Conservation (phyloP, 139 green algal genomes). For the Volvox reticuliferus region DNA sequence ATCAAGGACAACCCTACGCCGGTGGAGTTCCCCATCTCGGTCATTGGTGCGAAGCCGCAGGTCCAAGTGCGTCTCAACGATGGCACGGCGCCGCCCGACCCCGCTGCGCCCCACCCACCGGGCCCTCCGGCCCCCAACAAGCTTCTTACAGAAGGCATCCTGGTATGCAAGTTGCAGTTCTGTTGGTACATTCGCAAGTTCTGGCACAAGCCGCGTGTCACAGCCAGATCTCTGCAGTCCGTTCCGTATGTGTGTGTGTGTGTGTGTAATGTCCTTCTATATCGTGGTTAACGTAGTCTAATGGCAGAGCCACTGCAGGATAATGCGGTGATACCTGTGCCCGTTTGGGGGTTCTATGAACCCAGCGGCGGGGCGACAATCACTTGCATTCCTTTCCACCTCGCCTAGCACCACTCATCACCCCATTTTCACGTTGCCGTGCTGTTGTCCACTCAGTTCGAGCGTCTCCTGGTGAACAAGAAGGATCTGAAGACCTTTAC, state of each 20-base stretch:
- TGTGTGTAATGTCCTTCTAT: no score
- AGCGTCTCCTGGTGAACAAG: slow-evolving; percentile 77
- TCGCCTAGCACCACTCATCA: neutral
- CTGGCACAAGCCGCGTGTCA: no score
- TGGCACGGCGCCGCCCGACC: slow-evolving; percentile 38
- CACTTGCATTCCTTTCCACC: neutral
- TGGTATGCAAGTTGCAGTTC: slow-evolving; percentile 16
- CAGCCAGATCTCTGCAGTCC: no score
- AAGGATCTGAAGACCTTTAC: slow-evolving; percentile 68
- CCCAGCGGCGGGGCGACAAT: no score
- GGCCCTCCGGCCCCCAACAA: slow-evolving; percentile 46
- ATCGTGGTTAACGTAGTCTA: no score
- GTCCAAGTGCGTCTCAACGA: slow-evolving; percentile 62
- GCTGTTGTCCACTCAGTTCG: slow-evolving; percentile 60
- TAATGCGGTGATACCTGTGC: no score
- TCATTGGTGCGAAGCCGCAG: slow-evolving; percentile 73
- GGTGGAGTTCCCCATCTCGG: slow-evolving; percentile 77
- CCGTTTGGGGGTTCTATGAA: no score
- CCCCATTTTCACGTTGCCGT: neutral
- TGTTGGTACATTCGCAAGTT: no score
- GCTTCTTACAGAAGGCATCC: slow-evolving; percentile 62
- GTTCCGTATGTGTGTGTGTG: no score
- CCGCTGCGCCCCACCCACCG: neutral
- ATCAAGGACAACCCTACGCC: slow-evolving; percentile 79
- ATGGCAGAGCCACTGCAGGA: no score